Conservation (phyloP, 441 rosid genomes). For the Croton setiger region DNA sequence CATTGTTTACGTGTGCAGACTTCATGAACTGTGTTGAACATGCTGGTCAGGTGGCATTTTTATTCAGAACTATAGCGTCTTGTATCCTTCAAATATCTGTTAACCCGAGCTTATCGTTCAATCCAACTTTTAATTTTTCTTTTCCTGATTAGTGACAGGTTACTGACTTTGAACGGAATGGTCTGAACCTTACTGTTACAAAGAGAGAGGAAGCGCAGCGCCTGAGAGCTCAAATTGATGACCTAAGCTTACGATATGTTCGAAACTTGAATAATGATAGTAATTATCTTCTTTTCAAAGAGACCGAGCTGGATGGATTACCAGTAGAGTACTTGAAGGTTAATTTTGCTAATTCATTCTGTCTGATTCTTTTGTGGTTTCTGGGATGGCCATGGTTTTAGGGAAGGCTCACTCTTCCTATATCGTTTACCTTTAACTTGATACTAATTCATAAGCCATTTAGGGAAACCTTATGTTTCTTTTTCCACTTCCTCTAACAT, state of each 20-base stretch:
- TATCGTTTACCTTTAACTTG: conserved; percentile 2
- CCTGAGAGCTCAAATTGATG: conserved; percentile 66
- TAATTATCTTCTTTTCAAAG: conserved; percentile 59
- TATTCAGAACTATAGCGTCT: not conserved
- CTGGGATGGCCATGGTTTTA: not conserved
- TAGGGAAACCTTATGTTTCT: not conserved
- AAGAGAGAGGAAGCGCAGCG: conserved; percentile 84
- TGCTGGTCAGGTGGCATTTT: not conserved
- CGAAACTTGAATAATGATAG: conserved; percentile 70
- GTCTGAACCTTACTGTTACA: conserved; percentile 74
- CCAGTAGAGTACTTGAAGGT: conserved; percentile 77
- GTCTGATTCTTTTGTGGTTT: not conserved
- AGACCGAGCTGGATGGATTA: conserved; percentile 71
- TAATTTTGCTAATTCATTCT: conserved; percentile 15
- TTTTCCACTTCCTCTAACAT: conserved; percentile 2
- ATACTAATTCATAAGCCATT: not conserved
- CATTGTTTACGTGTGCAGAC: conserved; percentile 5
- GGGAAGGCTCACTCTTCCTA: not conserved
- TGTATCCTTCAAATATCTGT: not conserved
- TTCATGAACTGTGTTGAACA: not conserved
- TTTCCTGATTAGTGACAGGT: conserved; percentile 85
- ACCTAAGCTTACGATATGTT: conserved; percentile 64
- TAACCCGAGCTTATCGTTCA: conserved; percentile 16
- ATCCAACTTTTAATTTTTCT: conserved; percentile 32
- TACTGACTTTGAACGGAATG: conserved; percentile 85